Evolutionary conservation across 2,329 filamentous ascomycete genomes (phyloP), one percentile per base, ranked within the genome.

Genomic region (Exophiala sp.): DNA sequence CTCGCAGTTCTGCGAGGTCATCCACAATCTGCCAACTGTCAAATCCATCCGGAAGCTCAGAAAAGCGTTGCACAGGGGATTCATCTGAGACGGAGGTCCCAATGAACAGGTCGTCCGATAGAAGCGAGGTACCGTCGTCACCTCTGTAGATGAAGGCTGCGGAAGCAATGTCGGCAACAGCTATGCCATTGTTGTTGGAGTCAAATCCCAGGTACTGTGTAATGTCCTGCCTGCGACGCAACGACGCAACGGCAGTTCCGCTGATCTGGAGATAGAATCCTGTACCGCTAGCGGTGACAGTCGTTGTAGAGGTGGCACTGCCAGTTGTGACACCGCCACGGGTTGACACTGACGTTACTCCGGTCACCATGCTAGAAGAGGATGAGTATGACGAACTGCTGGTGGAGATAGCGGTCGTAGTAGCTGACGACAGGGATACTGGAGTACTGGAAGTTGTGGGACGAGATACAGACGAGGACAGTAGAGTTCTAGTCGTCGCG

Each of bases 111-210:
- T 20, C 34, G 32, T 52, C 14, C 12, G 50, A 52, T 7, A 52
- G 32, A 33, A 52, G 47, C 10, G 34, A 39, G 14, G 50, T 52
- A 35, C 43, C 34, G 43, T 52, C 50, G 18, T n/a, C 40, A 32
- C 50, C 50, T 47, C 35, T 47, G 21, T 39, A 52, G 2, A 52
- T 42, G 5, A 47, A 16, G n/a, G 50, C 50, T 11, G 50, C 50
- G 18, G 34, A 47, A 18, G 50, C n/a, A 38, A 1, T 41, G 34
- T 3, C 21, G 34, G 6, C 39, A 5, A 49, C 46, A 9, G 36
- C 46, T 12, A 49, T 49, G 12, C 32, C 46, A 32, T 49, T 10
- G 33, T 40, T 49, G 34, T 20, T 21, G 2, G 35, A 7, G 46
- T 49, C 46, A 16, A 49, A 49, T 3, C n/a, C 46, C n/a, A 49